These are phyloP conservation scores for Sporothrix pseudoabietina DNA, from an alignment of 2,329 filamentous ascomycete species.

Conservation along the genomic window DNA sequence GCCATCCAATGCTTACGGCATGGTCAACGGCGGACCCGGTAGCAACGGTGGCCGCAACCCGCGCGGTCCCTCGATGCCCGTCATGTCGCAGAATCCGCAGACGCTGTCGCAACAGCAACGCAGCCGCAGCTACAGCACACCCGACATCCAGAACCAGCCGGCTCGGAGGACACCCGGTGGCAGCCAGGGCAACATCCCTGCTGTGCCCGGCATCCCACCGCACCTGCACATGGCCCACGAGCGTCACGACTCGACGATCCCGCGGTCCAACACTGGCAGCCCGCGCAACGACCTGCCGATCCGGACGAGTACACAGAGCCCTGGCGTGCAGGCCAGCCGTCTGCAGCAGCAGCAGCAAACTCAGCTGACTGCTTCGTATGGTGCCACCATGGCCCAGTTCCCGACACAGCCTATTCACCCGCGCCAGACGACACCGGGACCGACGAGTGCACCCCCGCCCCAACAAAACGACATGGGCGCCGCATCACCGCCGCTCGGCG, in stretches of 20 bases:
- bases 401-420: constrained; percentile 57
- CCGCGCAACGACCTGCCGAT: constrained; percentile 69
- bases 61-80: constrained; percentile 78
- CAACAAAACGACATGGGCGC: constrained; percentile 39
- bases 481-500: constrained; percentile 42
- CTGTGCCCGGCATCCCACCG: constrained; percentile 74
- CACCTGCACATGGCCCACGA: constrained; percentile 62
- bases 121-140: constrained; percentile 89
- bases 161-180: constrained; percentile 59
- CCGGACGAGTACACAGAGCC: constrained; percentile 70
- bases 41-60: constrained; percentile 55
- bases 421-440: constrained; percentile 51
- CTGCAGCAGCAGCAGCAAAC: constrained; percentile 47
- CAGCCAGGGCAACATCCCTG: constrained; percentile 60
- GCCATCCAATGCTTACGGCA: constrained; percentile 62
- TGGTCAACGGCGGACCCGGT: constrained; percentile 49
- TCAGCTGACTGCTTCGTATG: constrained; percentile 50
- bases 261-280: constrained; percentile 80
- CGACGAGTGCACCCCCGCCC: constrained; percentile 30
- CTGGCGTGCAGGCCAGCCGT: constrained; percentile 66
- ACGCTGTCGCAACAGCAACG: constrained; percentile 67
- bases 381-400: constrained; percentile 58
- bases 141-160: constrained; percentile 79
- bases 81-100: constrained; percentile 59
- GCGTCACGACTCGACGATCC: constrained; percentile 61